phyloP scores from a whole-genome alignment of 2,329 filamentous ascomycete genomes.

The Fusarium proliferatum region DNA sequence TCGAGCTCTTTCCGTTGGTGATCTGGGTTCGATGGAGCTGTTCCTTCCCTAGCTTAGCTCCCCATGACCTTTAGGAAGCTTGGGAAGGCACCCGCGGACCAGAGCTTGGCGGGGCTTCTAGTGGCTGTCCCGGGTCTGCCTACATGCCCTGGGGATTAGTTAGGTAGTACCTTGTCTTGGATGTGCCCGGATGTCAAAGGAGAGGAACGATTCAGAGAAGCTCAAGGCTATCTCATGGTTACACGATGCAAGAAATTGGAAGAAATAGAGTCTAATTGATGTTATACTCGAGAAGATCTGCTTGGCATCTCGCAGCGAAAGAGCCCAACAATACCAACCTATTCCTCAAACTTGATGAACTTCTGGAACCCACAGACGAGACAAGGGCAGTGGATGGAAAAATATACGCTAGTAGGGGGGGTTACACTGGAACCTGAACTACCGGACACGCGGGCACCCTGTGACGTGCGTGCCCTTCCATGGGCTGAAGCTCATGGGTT shows the following conservation, averaged over 20 bases:
- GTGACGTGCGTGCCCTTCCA: conserved; percentile 24
- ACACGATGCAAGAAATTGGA: not conserved
- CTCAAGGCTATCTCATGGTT: not conserved
- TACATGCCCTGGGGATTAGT: not conserved
- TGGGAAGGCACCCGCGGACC: conserved; percentile 17
- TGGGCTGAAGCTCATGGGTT: conserved; percentile 7
- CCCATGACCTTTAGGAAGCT: conserved; percentile 20
- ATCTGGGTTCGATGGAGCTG: conserved; percentile 16
- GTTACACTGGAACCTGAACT: conserved; percentile 31
- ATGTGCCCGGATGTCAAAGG: not conserved
- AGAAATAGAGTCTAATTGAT: not conserved
- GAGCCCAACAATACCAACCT: not conserved
- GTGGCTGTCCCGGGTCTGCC: not conserved
- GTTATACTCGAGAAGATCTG: not conserved
- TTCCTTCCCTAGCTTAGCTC: conserved; percentile 30
- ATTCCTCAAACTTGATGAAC: not conserved
- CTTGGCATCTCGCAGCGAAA: not conserved
- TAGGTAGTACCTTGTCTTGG: not conserved
- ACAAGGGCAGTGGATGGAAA: not conserved
- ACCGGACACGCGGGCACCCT: conserved; percentile 29
- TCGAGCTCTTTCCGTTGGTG: conserved; percentile 22
- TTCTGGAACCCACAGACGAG: not conserved
- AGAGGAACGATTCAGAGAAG: no score
- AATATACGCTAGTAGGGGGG: conserved; percentile 12
- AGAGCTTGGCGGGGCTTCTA: conserved; percentile 19